Evolutionary conservation across 495 filamentous ascomycete species (phyloP).

Genomic region (Massariosphaeria phaeospora): DNA sequence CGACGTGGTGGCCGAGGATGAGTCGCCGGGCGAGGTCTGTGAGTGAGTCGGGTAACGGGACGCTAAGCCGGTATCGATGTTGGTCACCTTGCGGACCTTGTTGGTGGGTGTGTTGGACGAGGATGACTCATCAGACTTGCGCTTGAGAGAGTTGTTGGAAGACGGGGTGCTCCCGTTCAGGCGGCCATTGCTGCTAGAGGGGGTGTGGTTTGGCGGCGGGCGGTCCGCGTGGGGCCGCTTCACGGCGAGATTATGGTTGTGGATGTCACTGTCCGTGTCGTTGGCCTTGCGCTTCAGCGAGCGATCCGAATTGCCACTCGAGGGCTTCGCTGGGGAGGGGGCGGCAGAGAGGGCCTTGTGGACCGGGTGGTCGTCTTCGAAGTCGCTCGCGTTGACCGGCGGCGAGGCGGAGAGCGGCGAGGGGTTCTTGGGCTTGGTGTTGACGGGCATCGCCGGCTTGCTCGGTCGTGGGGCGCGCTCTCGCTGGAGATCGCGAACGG

Average conservation of each 20-base stretch:
- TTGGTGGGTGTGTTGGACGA: constrained; percentile 11
- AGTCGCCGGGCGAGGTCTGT: constrained; percentile 22
- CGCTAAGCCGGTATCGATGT: constrained; percentile 23
- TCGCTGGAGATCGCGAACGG: background rate
- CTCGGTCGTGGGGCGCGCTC: background rate
- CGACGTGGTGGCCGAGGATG: constrained; percentile 23
- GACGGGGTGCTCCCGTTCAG: constrained; percentile 17
- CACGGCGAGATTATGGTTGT: constrained; percentile 25
- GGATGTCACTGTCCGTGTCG: constrained; percentile 27
- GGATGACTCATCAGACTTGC: constrained; percentile 24
- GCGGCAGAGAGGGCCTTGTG: constrained; percentile 30
- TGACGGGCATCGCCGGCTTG: constrained; percentile 24
- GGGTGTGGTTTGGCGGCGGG: constrained; percentile 19
- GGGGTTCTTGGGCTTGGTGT: constrained; percentile 35
- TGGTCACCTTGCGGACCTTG: constrained; percentile 28
- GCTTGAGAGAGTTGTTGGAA: constrained; percentile 25
- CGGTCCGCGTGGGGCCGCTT: constrained; percentile 28
- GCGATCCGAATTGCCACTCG: constrained; percentile 21
- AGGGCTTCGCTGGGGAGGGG: constrained; percentile 27
- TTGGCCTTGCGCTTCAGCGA: constrained; percentile 37
- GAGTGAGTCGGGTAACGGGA: constrained; percentile 18
- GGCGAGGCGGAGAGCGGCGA: constrained; percentile 34
- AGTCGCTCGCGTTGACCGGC: constrained; percentile 36
- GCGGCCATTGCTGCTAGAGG: constrained; percentile 10
- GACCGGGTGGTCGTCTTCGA: constrained; percentile 29